Conservation (phyloP, 164 flowering plant genomes). For the Liriodendron chinense region DNA sequence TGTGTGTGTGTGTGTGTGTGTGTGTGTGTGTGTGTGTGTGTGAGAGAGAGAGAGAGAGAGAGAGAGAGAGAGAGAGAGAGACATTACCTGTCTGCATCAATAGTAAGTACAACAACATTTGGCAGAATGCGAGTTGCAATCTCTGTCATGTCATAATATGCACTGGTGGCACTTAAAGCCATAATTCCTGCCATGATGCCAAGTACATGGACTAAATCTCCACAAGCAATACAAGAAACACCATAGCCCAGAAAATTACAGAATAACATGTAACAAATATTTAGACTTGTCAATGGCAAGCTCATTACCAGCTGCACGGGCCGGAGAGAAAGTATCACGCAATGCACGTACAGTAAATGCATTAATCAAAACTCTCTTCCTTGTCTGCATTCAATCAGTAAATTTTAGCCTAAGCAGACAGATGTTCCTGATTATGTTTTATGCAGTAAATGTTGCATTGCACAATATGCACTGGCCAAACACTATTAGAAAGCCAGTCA, state of each 20-base stretch:
- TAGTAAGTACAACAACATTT: slow-evolving; percentile 80
- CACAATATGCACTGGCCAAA: background rate
- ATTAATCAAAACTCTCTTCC: slow-evolving; percentile 97
- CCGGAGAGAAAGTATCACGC: slow-evolving; percentile 94
- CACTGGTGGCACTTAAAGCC: slow-evolving; percentile 94
- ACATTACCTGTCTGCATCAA: slow-evolving; percentile 88
- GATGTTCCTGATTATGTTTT: background rate
- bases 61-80: background rate
- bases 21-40: too few relatives aligned
- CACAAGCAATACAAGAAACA: background rate
- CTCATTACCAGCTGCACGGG: slow-evolving; percentile 90
- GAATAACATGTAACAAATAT: background rate
- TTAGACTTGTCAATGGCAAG: background rate
- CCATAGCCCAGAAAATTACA: background rate
- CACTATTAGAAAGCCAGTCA: background rate
- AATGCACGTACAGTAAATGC: slow-evolving; percentile 98
- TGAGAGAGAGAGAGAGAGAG: too few relatives aligned
- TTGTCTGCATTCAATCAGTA: slow-evolving; percentile 49
- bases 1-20: too few relatives aligned
- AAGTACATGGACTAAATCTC: background rate
- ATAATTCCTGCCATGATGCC: slow-evolving; percentile 64
- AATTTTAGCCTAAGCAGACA: background rate
- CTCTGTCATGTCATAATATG: slow-evolving; percentile 82
- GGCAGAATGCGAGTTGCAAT: slow-evolving; percentile 94
- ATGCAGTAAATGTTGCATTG: background rate